A percentile compares a stretch with the other conserved stretches of the same genome.
These are phyloP conservation scores for Phytophthora fragariae DNA, from an alignment of 352 stramenopile genomes.

Conservation along the genomic window DNA sequence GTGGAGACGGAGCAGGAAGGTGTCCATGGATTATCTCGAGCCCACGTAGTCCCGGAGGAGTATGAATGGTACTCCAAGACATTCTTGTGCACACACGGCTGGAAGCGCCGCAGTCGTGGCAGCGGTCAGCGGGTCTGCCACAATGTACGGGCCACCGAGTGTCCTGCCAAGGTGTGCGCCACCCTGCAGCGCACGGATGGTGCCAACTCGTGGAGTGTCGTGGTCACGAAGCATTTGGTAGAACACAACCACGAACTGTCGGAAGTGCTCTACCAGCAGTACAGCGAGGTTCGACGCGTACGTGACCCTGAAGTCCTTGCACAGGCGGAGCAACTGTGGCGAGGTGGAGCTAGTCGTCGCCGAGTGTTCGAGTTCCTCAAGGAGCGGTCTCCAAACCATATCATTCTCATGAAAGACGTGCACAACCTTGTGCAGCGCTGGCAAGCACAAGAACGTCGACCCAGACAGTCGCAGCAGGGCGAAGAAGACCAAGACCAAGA, in stretches of 20 bases:
- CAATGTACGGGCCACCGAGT: slow-evolving; percentile 69
- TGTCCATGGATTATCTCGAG: slow-evolving; percentile 35
- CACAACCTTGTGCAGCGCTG: slow-evolving; percentile 82
- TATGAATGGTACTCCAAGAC: slow-evolving; percentile 87
- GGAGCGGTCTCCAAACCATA: slow-evolving; percentile 53
- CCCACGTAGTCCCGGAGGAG: slow-evolving; percentile 58
- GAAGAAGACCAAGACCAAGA: slow-evolving; percentile 2
- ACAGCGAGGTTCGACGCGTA: slow-evolving; percentile 73
- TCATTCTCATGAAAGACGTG: slow-evolving; percentile 83
- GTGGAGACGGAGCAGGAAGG: slow-evolving; percentile 21
- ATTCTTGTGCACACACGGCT: slow-evolving; percentile 81
- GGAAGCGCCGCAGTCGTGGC: slow-evolving; percentile 75
- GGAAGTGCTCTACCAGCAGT: slow-evolving; percentile 61
- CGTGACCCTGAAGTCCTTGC: slow-evolving; percentile 66
- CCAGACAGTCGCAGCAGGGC: slow-evolving; percentile 1
- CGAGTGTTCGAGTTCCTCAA: slow-evolving; percentile 83
- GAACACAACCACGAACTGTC: slow-evolving; percentile 85
- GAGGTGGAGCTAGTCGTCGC: slow-evolving; percentile 56
- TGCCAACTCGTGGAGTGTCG: slow-evolving; percentile 56
- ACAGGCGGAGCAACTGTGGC: slow-evolving; percentile 70
- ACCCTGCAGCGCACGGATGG: slow-evolving; percentile 64
- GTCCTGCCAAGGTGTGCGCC: slow-evolving; percentile 72
- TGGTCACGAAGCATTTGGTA: slow-evolving; percentile 73
- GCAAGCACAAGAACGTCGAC: slow-evolving; percentile 52
- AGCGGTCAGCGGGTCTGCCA: slow-evolving; percentile 78